Conservation (phyloP, 495 filamentous ascomycete species). For the Neurospora sp. region DNA sequence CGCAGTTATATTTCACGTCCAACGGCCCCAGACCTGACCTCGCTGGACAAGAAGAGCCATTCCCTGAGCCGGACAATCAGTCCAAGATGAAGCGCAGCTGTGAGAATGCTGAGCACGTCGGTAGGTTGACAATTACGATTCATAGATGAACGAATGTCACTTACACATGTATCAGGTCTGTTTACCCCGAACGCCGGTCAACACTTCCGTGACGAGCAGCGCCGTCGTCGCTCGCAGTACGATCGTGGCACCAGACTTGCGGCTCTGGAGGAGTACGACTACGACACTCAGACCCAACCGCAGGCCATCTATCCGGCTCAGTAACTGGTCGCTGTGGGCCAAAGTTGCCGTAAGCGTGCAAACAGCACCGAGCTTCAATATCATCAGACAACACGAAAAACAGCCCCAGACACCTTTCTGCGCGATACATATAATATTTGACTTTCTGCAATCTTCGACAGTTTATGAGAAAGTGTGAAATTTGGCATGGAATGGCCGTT, state of each 20-base stretch:
- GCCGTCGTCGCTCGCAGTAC: constrained; percentile 64
- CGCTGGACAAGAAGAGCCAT: constrained; percentile 53
- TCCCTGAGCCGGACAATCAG: constrained; percentile 69
- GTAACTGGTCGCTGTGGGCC: constrained; percentile 2
- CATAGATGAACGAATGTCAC: not conserved
- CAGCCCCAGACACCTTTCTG: not conserved
- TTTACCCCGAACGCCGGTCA: constrained; percentile 66
- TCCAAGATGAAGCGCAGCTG: constrained; percentile 77
- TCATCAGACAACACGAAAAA: not conserved
- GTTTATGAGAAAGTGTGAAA: not conserved
- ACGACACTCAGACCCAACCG: constrained; percentile 25
- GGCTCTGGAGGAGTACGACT: constrained; percentile 50
- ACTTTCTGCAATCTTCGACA: not conserved
- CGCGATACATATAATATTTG: not conserved
- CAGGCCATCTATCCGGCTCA: constrained; percentile 19
- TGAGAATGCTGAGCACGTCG: constrained; percentile 77
- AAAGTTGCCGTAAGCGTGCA: not conserved
- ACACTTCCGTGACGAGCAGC: constrained; percentile 64
- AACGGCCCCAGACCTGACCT: constrained; percentile 32
- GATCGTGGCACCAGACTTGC: constrained; percentile 60
- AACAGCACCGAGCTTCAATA: not conserved
- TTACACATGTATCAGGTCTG: constrained; percentile 37
- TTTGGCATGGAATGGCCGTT: not conserved
- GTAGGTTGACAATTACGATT: constrained; percentile 34
- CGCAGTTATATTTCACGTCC: constrained; percentile 41